Evolutionary conservation across 2,329 filamentous ascomycete genomes (phyloP).

Genomic region (Xylariaceae sp.): DNA sequence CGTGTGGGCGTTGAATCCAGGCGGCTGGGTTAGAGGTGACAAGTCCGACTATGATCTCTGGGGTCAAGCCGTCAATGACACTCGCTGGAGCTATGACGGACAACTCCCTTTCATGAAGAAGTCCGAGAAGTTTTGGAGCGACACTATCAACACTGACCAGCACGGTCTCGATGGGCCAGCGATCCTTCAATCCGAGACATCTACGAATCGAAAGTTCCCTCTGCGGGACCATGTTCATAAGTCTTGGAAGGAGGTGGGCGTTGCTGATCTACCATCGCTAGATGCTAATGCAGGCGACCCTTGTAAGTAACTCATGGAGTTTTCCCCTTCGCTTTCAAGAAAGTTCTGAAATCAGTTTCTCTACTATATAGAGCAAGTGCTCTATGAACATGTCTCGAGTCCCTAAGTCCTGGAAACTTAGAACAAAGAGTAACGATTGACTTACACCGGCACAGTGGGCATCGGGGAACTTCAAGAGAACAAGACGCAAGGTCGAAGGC

Average conservation of each 20-base stretch:
- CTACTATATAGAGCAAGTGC: too few relatives aligned
- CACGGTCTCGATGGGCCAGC: constrained; percentile 27
- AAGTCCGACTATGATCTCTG: constrained; percentile 39
- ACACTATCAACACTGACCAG: constrained; percentile 9
- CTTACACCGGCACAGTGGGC: constrained; percentile 4
- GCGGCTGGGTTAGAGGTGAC: constrained; percentile 37
- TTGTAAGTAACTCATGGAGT: background rate
- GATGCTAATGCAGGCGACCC: constrained; percentile 20
- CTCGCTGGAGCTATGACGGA: constrained; percentile 36
- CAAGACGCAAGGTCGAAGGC: constrained; percentile 9
- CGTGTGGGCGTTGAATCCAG: constrained; percentile 3
- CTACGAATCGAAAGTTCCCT: constrained; percentile 30
- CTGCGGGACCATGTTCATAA: constrained; percentile 25
- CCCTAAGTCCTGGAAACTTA: too few relatives aligned
- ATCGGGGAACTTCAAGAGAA: constrained; percentile 21
- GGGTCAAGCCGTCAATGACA: constrained; percentile 32
- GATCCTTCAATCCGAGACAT: constrained; percentile 19
- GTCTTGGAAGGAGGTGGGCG: constrained; percentile 32
- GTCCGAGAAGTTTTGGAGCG: constrained; percentile 25
- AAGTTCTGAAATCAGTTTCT: too few relatives aligned
- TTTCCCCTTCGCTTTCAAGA: too few relatives aligned
- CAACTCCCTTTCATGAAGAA: constrained; percentile 38
- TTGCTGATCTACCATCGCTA: constrained; percentile 12
- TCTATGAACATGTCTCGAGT: too few relatives aligned
- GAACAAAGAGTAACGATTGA: too few relatives aligned